Percentiles rank a stretch among this genome's conserved stretches.
Conservation (phyloP, 1,284 basidiomycete genomes). For the Ceratobasidium sp. region DNA sequence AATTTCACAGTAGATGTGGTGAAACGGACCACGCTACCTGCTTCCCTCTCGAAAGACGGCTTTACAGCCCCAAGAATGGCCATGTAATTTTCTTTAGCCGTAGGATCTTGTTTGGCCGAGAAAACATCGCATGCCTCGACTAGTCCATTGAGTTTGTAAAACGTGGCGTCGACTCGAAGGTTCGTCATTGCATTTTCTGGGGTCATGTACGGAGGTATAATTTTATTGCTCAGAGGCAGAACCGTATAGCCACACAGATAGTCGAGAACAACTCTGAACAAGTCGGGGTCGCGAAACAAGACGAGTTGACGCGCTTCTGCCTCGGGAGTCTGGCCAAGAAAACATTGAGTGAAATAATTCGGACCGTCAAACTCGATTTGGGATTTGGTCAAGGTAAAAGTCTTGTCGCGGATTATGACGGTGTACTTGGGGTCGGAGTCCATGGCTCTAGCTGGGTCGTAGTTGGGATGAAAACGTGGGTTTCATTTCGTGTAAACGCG, state of each 20-base stretch:
- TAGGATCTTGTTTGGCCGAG: neutral
- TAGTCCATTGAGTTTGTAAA: conserved; percentile 1
- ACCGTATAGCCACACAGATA: neutral
- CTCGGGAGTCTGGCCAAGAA: no score
- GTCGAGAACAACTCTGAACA: neutral
- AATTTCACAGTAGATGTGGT: no score
- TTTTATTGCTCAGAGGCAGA: no score
- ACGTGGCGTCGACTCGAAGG: neutral
- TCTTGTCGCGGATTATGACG: no score
- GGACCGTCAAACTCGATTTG: neutral
- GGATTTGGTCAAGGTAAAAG: neutral
- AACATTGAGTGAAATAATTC: neutral
- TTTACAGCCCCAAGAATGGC: neutral
- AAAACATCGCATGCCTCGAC: neutral
- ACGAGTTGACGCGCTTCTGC: neutral
- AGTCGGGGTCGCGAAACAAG: neutral
- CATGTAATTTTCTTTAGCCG: neutral
- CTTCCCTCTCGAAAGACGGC: neutral
- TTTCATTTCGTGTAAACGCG: no score
- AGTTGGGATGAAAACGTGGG: no score
- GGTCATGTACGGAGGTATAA: conserved; percentile 8
- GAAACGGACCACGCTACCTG: no score
- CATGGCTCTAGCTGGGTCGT: no score
- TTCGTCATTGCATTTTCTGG: conserved; percentile 11
- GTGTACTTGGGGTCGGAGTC: no score